A percentile compares a stretch with the other conserved stretches of the same genome.
These are phyloP conservation scores for Zygosaccharomyces bailii DNA, from an alignment of 805 yeast species.

Conservation along the genomic window DNA sequence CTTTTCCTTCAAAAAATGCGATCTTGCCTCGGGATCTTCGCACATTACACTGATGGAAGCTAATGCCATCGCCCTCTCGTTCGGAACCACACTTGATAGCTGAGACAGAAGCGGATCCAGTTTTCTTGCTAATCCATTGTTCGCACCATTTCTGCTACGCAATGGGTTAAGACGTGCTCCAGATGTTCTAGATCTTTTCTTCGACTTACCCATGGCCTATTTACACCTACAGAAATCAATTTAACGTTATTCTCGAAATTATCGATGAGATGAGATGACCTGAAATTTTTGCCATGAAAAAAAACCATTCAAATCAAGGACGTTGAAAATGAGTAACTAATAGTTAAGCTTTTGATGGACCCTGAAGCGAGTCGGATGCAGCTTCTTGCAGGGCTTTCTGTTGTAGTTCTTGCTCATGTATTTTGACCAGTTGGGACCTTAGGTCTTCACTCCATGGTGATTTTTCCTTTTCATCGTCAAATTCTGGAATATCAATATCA, in stretches of 20 bases:
- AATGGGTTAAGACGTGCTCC: slow-evolving; percentile 39
- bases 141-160: slow-evolving; percentile 40
- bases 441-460: slow-evolving; percentile 29
- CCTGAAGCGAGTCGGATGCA: neutral
- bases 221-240: slow-evolving; percentile 2
- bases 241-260: neutral
- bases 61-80: slow-evolving; percentile 75
- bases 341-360: slow-evolving; percentile 2
- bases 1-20: slow-evolving; percentile 64
- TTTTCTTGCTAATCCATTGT: slow-evolving; percentile 50
- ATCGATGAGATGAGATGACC: slow-evolving; percentile 13
- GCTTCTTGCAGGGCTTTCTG: slow-evolving; percentile 10
- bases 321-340: slow-evolving; percentile 1
- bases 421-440: slow-evolving; percentile 18
- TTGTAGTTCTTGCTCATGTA: slow-evolving; percentile 14
- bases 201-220: slow-evolving; percentile 64
- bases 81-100: slow-evolving; percentile 56
- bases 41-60: slow-evolving; percentile 67
- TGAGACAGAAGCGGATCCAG: slow-evolving; percentile 67
- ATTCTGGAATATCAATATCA: slow-evolving; percentile 56
- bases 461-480: slow-evolving; percentile 43
- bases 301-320: neutral
- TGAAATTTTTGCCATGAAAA: slow-evolving; percentile 13
- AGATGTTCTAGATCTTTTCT: slow-evolving; percentile 58
- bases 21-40: slow-evolving; percentile 64